Evolutionary conservation across 495 filamentous ascomycete genomes (phyloP).

Genomic region (Penicillium waksmanii): DNA sequence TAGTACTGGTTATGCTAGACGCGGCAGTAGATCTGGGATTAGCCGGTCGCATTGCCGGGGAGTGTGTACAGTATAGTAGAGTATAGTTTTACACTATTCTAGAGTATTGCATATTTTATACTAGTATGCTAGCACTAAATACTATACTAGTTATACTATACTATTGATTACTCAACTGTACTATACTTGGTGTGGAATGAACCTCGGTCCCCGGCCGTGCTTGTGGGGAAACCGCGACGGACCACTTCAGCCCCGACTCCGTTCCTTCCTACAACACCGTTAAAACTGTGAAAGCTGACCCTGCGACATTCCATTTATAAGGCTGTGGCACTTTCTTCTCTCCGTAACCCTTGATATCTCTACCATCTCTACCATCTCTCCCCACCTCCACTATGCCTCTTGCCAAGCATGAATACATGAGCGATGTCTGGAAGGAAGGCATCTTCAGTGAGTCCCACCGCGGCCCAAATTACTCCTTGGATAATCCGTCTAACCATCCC

Average conservation of each 20-base stretch:
- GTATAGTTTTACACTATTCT: too few species aligned
- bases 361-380: not conserved
- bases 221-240: slow-evolving; percentile 32
- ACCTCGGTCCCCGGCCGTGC: slow-evolving; percentile 24
- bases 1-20: too few species aligned
- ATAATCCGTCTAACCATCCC: slow-evolving; percentile 16
- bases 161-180: not conserved
- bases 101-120: too few species aligned
- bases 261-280: not conserved
- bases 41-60: too few species aligned
- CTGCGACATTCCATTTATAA: too few species aligned
- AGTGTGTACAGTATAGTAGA: too few species aligned
- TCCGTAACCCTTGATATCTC: not conserved
- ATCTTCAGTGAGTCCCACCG: slow-evolving; percentile 66
- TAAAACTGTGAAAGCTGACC: not conserved
- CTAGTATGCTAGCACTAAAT: too few species aligned
- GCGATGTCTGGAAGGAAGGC: slow-evolving; percentile 79
- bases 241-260: slow-evolving; percentile 2
- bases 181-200: too few species aligned
- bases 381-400: slow-evolving; percentile 52
- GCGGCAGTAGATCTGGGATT: too few species aligned
- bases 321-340: not conserved
- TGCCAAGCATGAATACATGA: slow-evolving; percentile 73
- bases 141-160: too few species aligned
- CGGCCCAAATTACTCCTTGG: not conserved